Base-by-base conservation (phyloP, 345 rosid genomes). In the Hevea brasiliensis region DNA sequence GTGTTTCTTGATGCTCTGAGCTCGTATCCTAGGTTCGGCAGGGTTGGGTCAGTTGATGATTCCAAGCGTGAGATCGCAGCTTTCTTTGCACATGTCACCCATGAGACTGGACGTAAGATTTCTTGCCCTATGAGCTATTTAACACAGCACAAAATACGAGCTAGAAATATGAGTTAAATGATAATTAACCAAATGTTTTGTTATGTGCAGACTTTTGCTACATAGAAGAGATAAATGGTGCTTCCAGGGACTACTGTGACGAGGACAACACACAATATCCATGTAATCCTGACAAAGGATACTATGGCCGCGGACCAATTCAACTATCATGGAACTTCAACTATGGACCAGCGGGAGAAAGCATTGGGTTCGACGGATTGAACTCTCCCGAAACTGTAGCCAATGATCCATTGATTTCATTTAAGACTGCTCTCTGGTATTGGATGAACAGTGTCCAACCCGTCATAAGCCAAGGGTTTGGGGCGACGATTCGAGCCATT, bases 1-100 rank as follows among this genome's bases (percentile, higher is more conserved):
- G 85, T 83, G 6, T 89, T 92, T 72, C 83, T 92, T 0, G 76
- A 77, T 0, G 98, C 94, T n/a, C 72, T 81, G 14, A 54, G 60
- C 0, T 76, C 89, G 0, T 90, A 61, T 54, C 66, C 90, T 50
- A 75, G 73, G 24, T 93, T 93, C 42, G 98, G 92, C 68, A 77
- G 77, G 53, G 71, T 77, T 15, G 91, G 94, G 1, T 78, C 84
- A 0, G 76, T 18, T 6, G 89, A 84, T 32, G 90, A 84, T 61
- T 80, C 87, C 4, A 87, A 74, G 76, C 89, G 97, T 8, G 93
- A 90, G 79, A 87, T 92, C 29, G 97, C 97, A 5, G 87, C 92
- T 7, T 89, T 88, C 80, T 93, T 93, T 56, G 96, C 94, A 1
- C 97, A 93, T 71, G 88, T 80, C 74, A 90, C 98, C 0, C 97